phyloP scores from a whole-genome alignment of 176 grass and related monocot genomes.

The Paspalum notatum region DNA sequence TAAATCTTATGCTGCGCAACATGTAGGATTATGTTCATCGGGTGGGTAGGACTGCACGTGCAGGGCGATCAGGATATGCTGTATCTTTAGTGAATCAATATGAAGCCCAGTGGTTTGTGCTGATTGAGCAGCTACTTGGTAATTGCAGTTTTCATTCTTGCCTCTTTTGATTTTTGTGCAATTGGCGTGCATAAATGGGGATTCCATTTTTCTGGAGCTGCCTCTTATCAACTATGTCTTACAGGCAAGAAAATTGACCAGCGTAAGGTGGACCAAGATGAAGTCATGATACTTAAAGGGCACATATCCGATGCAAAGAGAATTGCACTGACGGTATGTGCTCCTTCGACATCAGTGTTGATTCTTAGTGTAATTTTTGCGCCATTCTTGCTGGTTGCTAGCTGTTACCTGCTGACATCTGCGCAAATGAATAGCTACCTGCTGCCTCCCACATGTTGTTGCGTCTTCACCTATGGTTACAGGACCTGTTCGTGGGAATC shows the following conservation, averaged over 20 bases:
- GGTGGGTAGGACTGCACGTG: slow-evolving; percentile 93
- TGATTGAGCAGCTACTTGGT: slow-evolving; percentile 80
- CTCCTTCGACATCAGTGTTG: not conserved
- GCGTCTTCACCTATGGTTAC: not conserved
- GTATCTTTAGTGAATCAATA: slow-evolving; percentile 93
- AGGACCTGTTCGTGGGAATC: not conserved
- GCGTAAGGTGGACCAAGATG: slow-evolving; percentile 44
- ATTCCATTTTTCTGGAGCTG: not conserved
- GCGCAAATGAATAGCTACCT: not conserved
- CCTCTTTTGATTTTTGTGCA: not conserved
- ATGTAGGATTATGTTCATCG: slow-evolving; percentile 96
- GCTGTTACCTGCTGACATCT: too few species aligned
- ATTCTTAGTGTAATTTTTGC: not conserved
- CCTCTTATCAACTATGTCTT: not conserved
- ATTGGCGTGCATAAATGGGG: not conserved
- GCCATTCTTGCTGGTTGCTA: not conserved
- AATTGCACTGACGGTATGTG: slow-evolving; percentile 63
- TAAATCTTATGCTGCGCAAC: not conserved
- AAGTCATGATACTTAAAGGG: slow-evolving; percentile 73
- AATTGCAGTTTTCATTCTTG: slow-evolving; percentile 32
- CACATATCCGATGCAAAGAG: slow-evolving; percentile 70
- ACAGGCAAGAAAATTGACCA: slow-evolving; percentile 60
- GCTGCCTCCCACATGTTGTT: not conserved
- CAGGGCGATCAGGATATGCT: slow-evolving; percentile 80
- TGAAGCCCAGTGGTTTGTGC: slow-evolving; percentile 78